phyloP scores from a whole-genome alignment of 768 basidiomycete species.

The Xerocomellus dryophilus region DNA sequence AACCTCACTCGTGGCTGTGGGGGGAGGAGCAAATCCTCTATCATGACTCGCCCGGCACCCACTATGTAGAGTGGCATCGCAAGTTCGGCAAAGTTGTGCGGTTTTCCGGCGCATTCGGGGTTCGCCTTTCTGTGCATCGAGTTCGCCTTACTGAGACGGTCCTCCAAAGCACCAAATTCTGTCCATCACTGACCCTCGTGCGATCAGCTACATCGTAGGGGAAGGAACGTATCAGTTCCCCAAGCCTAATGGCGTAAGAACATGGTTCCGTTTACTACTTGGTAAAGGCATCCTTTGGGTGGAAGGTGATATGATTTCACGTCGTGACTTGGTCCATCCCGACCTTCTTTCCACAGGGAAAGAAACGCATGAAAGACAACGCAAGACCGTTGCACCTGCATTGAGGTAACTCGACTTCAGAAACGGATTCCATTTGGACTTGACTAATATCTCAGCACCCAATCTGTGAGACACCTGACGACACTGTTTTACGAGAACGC shows the following conservation, averaged over 20 bases:
- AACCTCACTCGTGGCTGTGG: slow-evolving; percentile 50
- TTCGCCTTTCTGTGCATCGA: slow-evolving; percentile 22
- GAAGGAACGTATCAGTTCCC: slow-evolving; percentile 58
- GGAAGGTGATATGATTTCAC: slow-evolving; percentile 43
- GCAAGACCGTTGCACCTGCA: slow-evolving; percentile 52
- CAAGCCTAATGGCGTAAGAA: slow-evolving; percentile 59
- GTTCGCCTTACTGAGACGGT: slow-evolving; percentile 9
- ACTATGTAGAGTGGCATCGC: slow-evolving; percentile 51
- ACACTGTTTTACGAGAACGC: slow-evolving; percentile 57
- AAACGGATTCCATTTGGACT: background rate
- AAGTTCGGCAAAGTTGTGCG: slow-evolving; percentile 53
- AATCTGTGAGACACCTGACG: slow-evolving; percentile 50
- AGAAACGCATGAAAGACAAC: slow-evolving; percentile 54
- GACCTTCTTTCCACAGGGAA: slow-evolving; percentile 39
- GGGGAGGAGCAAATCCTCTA: slow-evolving; percentile 61
- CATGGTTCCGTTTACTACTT: slow-evolving; percentile 59
- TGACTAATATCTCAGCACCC: slow-evolving; percentile 35
- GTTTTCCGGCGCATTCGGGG: slow-evolving; percentile 58
- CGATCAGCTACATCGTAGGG: slow-evolving; percentile 53
- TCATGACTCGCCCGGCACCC: slow-evolving; percentile 46
- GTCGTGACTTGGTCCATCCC: background rate
- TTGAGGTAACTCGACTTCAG: slow-evolving; percentile 41
- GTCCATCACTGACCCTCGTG: slow-evolving; percentile 52
- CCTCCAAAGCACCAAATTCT: slow-evolving; percentile 49
- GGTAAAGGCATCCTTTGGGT: slow-evolving; percentile 67